Base-by-base conservation (phyloP, 805 yeast species). In the Candida odintsovae region DNA sequence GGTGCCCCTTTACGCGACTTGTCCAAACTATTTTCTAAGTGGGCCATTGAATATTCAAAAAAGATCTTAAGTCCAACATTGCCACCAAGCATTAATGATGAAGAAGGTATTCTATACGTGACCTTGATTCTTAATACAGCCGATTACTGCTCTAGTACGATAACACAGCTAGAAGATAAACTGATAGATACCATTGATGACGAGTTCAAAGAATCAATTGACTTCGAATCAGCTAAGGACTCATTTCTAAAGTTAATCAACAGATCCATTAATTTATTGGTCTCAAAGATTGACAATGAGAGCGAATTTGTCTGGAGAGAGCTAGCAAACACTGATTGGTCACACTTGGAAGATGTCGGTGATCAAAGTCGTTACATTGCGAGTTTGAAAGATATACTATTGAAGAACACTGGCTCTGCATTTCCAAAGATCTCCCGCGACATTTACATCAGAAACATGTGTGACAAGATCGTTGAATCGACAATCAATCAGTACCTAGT, bases 51-150 rank as follows among this genome's bases (percentile, higher is more conserved):
- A 42, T 86, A 86, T 57, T 73, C 77, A 22, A 69, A 63, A 18
- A 75, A 71, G 51, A 70, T 80, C 37, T 68, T 82, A 48, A 69
- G 65, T 45, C 75, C 76, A 16, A 61, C 77, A 42, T 49, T 82
- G 26, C 80, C 87, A 2, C 66, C 70, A 20, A 63, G 63, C 1
- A 75, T 79, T 23, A 67, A 33, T 25, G 44, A 75, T 12, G 66
- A 62, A 12, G 92, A 86, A 53, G 82, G 87, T 1, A 67, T 87
- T 18, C 75, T 73, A 39, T 78, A 84, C 49, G 72, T 86, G 2
- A 82, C 94, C 25, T 68, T 88, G 59, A 76, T 90, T 10, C 67
- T 92, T 31, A 88, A 89, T 55, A 92, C 99, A 0, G 89, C 96
- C 1, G 96, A 92, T 61, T 94, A 90, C 62, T 83, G 96, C 49